These are phyloP conservation scores for Lichtheimia corymbifera DNA, from an alignment of 371 early-diverging fungal species.

Conservation along the genomic window DNA sequence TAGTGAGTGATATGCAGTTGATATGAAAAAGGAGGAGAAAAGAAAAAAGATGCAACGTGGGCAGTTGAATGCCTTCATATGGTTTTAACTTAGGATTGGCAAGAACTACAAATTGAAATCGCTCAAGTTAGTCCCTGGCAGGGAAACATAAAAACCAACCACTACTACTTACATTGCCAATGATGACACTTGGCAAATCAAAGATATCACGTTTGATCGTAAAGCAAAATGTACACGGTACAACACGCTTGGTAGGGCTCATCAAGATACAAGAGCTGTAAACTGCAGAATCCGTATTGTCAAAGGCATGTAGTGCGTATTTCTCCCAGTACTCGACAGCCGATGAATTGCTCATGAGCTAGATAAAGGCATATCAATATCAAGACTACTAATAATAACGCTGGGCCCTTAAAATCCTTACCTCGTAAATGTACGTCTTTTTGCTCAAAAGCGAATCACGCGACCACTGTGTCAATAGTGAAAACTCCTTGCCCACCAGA, in stretches of 20 bases:
- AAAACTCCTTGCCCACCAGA: constrained; percentile 91
- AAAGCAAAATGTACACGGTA: constrained; percentile 89
- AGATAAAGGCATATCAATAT: constrained; percentile 11
- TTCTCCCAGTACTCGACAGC: constrained; percentile 93
- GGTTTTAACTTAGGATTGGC: constrained; percentile 11
- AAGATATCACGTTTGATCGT: constrained; percentile 92
- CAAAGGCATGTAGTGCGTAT: constrained; percentile 85
- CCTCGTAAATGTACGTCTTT: constrained; percentile 81
- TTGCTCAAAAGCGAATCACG: constrained; percentile 72
- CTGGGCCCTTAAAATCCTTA: constrained; percentile 12
- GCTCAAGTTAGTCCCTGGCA: neutral
- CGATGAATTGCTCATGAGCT: constrained; percentile 87
- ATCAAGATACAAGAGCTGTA: constrained; percentile 77
- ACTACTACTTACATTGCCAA: constrained; percentile 64
- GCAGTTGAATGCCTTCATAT: neutral
- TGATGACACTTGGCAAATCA: constrained; percentile 84
- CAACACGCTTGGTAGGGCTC: constrained; percentile 60
- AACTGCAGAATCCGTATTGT: constrained; percentile 81
- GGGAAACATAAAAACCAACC: neutral
- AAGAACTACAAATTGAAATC: neutral
- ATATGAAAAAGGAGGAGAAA: neutral
- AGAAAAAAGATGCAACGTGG: neutral
- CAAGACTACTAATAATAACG: constrained; percentile 5
- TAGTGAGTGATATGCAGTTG: neutral
- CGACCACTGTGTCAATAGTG: constrained; percentile 84